Base-by-base conservation (phyloP, 805 yeast genomes). In the Clavispora santaluciae region DNA sequence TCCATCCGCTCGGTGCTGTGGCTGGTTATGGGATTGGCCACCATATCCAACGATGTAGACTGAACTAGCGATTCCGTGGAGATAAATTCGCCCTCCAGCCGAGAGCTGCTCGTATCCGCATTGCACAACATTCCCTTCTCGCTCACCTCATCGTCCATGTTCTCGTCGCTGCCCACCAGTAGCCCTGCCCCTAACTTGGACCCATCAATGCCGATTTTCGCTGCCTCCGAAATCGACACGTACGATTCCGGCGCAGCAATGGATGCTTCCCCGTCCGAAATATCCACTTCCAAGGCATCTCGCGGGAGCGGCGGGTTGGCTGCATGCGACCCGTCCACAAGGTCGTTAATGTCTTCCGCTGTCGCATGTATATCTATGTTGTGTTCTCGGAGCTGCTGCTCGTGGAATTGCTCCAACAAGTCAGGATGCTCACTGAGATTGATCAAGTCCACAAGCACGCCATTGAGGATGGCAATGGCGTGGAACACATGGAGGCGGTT, bases 401-500 rank as follows among this genome's bases (percentile, higher is more conserved):
- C 40, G 42, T 70, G 53, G 40, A 63, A 64, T 22, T 48, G 40
- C 3, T 39, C 39, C 18, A 59, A 54, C 12, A 54, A 40, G 13
- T 49, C 59, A 1, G 57, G 58, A n/a, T 56, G 40, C 5, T 36
- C 24, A 34, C 61, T 66, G 21, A 69, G 46, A 22, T 45, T 52
- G 12, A 68, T 65, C 23, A 68, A 61, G 41, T 62, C 63, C 21
- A 60, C 53, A 25, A 68, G 53, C 11, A 63, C 52, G 35, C 55
- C 49, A 30, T 53, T 44, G 22, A 68, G 51, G 3, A 69, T 50
- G 5, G 55, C 43, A 5, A 68, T 49, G 15, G 72, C 65, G 38
- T 69, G 72, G 44, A 45, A 61, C 6, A 55, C 44, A 46, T 66
- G 66, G 22, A 69, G 55, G 35, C 52, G 58, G 45, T 65, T 64